A percentile compares a stretch with the other conserved stretches of the same genome.
These are phyloP conservation scores for Diaporthe longicolla DNA, from an alignment of 2,329 filamentous ascomycete species.

Conservation along the genomic window DNA sequence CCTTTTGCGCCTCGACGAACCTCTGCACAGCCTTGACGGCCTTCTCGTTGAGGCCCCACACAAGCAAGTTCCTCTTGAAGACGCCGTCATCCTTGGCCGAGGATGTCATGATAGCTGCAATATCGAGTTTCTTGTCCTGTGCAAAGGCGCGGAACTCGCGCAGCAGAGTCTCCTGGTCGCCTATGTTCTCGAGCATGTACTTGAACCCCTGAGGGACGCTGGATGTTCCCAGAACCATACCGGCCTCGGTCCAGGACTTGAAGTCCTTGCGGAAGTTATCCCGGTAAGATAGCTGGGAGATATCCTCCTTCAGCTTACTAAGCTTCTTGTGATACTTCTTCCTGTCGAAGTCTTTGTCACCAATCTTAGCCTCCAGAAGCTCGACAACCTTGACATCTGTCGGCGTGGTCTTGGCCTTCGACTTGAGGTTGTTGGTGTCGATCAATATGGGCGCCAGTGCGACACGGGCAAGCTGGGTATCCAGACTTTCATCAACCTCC, in stretches of 20 bases:
- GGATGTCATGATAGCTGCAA: constrained; percentile 80
- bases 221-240: constrained; percentile 75
- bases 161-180: constrained; percentile 61
- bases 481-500: constrained; percentile 55
- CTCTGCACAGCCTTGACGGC: constrained; percentile 65
- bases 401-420: constrained; percentile 58
- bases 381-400: constrained; percentile 57
- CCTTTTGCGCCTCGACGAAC: constrained; percentile 65
- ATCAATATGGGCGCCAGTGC: constrained; percentile 80
- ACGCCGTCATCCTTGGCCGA: constrained; percentile 62
- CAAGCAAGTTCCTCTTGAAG: constrained; percentile 76
- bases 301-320: constrained; percentile 75
- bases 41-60: constrained; percentile 71
- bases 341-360: constrained; percentile 62
- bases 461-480: constrained; percentile 75
- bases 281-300: constrained; percentile 70
- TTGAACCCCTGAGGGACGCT: constrained; percentile 74
- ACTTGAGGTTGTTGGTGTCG: constrained; percentile 77
- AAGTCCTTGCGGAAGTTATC: constrained; percentile 87
- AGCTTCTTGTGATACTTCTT: constrained; percentile 72
- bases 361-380: constrained; percentile 68
- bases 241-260: constrained; percentile 79
- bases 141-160: constrained; percentile 66
- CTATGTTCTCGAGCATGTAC: constrained; percentile 71
- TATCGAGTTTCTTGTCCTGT: constrained; percentile 69